These are phyloP conservation scores for Psidium friedrichsthalianum DNA, from an alignment of 345 rosid species.

Conservation along the genomic window DNA sequence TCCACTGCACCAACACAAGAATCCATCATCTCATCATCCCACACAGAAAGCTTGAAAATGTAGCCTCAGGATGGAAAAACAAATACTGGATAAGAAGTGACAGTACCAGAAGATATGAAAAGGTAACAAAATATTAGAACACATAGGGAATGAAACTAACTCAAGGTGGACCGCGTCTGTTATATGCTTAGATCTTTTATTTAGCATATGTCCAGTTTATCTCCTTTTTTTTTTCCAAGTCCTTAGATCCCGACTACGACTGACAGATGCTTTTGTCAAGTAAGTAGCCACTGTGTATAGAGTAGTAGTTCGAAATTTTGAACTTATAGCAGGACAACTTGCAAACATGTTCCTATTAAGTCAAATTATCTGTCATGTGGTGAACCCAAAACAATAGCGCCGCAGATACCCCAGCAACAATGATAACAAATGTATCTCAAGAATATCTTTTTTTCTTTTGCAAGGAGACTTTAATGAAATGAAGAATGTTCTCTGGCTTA, in stretches of 20 bases:
- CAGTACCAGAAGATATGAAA: not conserved
- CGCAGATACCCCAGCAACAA: not conserved
- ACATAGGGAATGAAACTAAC: not conserved
- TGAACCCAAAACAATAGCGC: not conserved
- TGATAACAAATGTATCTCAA: not conserved
- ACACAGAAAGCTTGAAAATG: not conserved
- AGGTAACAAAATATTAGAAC: not conserved
- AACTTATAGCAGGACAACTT: not conserved
- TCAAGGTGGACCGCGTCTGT: not conserved
- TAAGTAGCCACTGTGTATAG: not conserved
- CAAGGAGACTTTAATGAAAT: not conserved
- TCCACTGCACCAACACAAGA: conserved; percentile 28
- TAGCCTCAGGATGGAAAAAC: not conserved
- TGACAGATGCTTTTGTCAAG: not conserved
- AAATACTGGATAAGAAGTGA: not conserved
- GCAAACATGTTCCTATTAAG: not conserved
- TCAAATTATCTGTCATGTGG: not conserved
- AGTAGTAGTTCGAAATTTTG: not conserved
- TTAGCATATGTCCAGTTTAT: not conserved
- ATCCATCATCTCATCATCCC: not conserved
- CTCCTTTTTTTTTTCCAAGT: not conserved
- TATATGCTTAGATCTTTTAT: not conserved
- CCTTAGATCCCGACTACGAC: not conserved
- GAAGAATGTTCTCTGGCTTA: not conserved
- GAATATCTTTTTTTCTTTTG: not conserved